phyloP scores from a whole-genome alignment of 768 basidiomycete species.

The Porphyrellus cyaneotinctus region DNA sequence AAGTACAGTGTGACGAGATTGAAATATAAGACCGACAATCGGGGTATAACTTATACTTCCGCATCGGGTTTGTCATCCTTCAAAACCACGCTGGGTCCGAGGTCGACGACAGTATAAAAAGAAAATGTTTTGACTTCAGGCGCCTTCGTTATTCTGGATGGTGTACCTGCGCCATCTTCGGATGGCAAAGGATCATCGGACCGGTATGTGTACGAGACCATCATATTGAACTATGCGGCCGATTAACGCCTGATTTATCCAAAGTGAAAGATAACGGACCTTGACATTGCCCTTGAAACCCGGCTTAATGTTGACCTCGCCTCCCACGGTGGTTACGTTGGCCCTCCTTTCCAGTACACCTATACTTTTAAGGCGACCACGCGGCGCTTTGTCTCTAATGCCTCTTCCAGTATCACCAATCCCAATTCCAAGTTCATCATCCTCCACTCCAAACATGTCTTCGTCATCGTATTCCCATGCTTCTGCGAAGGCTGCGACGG shows the following conservation, averaged over 20 bases:
- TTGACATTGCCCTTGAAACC: conserved; percentile 75
- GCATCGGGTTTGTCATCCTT: conserved; percentile 44
- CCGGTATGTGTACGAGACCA: conserved; percentile 90
- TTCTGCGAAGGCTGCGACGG: conserved; percentile 88
- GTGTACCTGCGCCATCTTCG: conserved; percentile 52
- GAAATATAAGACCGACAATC: neutral
- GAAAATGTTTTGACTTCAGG: conserved; percentile 85
- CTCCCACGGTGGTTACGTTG: conserved; percentile 83
- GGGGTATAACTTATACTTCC: conserved; percentile 8
- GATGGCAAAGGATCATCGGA: conserved; percentile 78
- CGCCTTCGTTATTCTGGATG: conserved; percentile 42
- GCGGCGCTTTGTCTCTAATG: conserved; percentile 45
- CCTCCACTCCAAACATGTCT: conserved; percentile 61
- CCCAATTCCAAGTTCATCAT: conserved; percentile 34
- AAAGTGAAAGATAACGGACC: conserved; percentile 42
- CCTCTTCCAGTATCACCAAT: conserved; percentile 33
- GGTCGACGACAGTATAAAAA: conserved; percentile 81
- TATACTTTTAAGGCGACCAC: conserved; percentile 52
- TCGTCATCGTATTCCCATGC: conserved; percentile 98
- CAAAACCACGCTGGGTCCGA: conserved; percentile 65
- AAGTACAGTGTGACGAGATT: neutral
- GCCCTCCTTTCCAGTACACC: conserved; percentile 86
- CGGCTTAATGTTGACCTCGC: conserved; percentile 83
- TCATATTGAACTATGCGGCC: conserved; percentile 79
- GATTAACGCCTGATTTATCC: conserved; percentile 1